These are phyloP conservation scores for Xylaria arbuscula DNA, from an alignment of 2,329 filamentous ascomycete genomes.

Conservation along the genomic window DNA sequence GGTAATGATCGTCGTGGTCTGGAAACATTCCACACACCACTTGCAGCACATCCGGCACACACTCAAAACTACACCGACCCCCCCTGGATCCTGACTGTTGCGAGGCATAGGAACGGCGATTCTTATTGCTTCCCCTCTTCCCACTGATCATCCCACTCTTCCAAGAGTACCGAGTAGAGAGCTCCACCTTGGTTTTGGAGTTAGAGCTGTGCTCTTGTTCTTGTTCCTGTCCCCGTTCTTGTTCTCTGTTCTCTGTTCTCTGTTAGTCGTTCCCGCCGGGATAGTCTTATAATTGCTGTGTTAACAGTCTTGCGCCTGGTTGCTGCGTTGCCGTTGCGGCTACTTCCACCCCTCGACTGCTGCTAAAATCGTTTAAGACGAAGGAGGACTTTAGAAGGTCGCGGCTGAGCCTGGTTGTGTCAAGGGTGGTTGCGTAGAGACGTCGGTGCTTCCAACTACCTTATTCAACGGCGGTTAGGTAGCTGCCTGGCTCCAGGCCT, in stretches of 20 bases:
- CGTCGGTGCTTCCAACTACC: slow-evolving; percentile 23
- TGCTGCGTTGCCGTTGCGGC: not conserved
- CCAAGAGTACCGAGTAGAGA: slow-evolving; percentile 7
- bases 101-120: slow-evolving; percentile 38
- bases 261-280: slow-evolving; percentile 21
- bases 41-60: slow-evolving; percentile 41
- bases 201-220: slow-evolving; percentile 42
- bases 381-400: slow-evolving; percentile 4
- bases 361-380: slow-evolving; percentile 14
- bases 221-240: slow-evolving; percentile 40
- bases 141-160: slow-evolving; percentile 24
- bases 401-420: slow-evolving; percentile 14
- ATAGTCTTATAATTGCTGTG: slow-evolving; percentile 26
- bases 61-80: slow-evolving; percentile 43
- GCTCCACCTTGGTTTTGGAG: not conserved
- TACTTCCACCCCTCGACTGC: slow-evolving; percentile 15
- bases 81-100: slow-evolving; percentile 37
- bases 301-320: slow-evolving; percentile 25
- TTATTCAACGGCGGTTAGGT: slow-evolving; percentile 17
- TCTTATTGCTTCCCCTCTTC: slow-evolving; percentile 36
- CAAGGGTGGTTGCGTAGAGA: slow-evolving; percentile 17
- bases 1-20: slow-evolving; percentile 48
- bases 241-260: slow-evolving; percentile 41
- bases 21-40: slow-evolving; percentile 43
- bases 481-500: slow-evolving; percentile 21